phyloP scores from a whole-genome alignment of 768 basidiomycete species.

The Suillus hirtellus region DNA sequence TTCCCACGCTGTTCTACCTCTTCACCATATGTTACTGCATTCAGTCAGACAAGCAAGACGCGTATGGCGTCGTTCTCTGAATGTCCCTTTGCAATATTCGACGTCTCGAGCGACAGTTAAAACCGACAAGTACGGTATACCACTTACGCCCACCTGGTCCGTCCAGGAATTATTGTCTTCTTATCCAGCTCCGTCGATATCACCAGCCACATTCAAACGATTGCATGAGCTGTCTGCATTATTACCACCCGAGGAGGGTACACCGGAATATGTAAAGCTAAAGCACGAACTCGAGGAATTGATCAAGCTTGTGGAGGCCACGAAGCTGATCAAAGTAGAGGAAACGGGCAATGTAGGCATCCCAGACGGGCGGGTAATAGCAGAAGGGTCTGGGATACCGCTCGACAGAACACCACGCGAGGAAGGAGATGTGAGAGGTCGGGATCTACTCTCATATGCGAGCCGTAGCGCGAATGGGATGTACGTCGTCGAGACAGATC shows the following conservation, averaged over 20 bases:
- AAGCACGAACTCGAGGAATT: conserved; percentile 69
- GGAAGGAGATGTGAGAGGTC: conserved; percentile 37
- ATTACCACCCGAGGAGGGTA: conserved; percentile 59
- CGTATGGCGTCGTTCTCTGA: background rate
- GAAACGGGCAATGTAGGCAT: conserved; percentile 28
- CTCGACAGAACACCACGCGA: conserved; percentile 20
- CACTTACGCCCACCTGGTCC: conserved; percentile 74
- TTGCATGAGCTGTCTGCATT: conserved; percentile 77
- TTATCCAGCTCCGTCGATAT: conserved; percentile 67
- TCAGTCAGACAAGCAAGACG: conserved; percentile 8
- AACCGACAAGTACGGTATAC: conserved; percentile 65
- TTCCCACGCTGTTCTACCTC: conserved; percentile 15
- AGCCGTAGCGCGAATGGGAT: conserved; percentile 47
- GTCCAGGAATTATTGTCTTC: conserved; percentile 75
- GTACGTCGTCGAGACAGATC: conserved; percentile 60
- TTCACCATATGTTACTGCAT: conserved; percentile 3
- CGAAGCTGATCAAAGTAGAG: conserved; percentile 57
- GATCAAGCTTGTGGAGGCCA: conserved; percentile 78
- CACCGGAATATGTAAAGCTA: conserved; percentile 50
- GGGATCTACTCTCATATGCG: conserved; percentile 51
- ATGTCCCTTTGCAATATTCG: conserved; percentile 1
- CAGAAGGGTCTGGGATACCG: conserved; percentile 37
- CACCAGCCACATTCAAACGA: conserved; percentile 55
- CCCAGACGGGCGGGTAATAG: conserved; percentile 46
- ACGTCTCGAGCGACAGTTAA: conserved; percentile 20